phyloP scores from a whole-genome alignment of 805 yeast genomes.

The Candida incommunis region DNA sequence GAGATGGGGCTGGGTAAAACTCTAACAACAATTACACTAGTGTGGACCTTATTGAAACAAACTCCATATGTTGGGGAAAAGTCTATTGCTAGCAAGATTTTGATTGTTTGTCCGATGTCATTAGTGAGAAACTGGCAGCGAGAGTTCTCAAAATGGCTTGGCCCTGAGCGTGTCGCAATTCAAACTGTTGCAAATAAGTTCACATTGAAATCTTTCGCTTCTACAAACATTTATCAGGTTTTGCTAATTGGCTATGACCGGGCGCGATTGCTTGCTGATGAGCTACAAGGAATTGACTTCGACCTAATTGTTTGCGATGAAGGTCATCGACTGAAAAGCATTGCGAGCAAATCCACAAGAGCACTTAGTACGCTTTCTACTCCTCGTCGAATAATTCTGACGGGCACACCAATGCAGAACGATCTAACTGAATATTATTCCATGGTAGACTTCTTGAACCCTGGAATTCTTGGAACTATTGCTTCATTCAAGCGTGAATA shows the following conservation, averaged over 20 bases:
- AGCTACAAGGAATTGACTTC: slow-evolving; percentile 19
- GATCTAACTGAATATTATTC: slow-evolving; percentile 74
- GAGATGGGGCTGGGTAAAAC: slow-evolving; percentile 97
- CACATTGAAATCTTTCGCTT: slow-evolving; percentile 46
- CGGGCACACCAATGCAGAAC: slow-evolving; percentile 93
- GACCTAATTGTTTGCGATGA: slow-evolving; percentile 87
- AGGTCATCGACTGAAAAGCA: slow-evolving; percentile 79
- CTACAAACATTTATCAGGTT: slow-evolving; percentile 65
- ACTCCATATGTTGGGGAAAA: slow-evolving; percentile 18
- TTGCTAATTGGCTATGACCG: slow-evolving; percentile 83
- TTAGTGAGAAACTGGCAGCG: slow-evolving; percentile 74
- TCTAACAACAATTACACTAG: slow-evolving; percentile 63
- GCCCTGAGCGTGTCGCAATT: slow-evolving; percentile 46
- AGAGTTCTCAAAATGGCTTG: slow-evolving; percentile 87
- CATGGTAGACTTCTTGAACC: slow-evolving; percentile 71
- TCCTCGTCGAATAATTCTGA: slow-evolving; percentile 45
- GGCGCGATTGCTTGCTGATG: slow-evolving; percentile 36
- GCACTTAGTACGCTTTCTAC: slow-evolving; percentile 43
- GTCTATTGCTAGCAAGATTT: slow-evolving; percentile 21
- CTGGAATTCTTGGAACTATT: slow-evolving; percentile 60
- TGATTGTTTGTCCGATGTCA: slow-evolving; percentile 88
- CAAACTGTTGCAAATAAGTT: slow-evolving; percentile 32
- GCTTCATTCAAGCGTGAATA: slow-evolving; percentile 32
- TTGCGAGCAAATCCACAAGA: slow-evolving; percentile 55
- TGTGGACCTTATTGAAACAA: slow-evolving; percentile 63